Percentiles rank a stretch among this genome's conserved stretches.
These are phyloP conservation scores for Naganishia vaughanmartiniae DNA, from an alignment of 768 basidiomycete genomes.

Conservation along the genomic window DNA sequence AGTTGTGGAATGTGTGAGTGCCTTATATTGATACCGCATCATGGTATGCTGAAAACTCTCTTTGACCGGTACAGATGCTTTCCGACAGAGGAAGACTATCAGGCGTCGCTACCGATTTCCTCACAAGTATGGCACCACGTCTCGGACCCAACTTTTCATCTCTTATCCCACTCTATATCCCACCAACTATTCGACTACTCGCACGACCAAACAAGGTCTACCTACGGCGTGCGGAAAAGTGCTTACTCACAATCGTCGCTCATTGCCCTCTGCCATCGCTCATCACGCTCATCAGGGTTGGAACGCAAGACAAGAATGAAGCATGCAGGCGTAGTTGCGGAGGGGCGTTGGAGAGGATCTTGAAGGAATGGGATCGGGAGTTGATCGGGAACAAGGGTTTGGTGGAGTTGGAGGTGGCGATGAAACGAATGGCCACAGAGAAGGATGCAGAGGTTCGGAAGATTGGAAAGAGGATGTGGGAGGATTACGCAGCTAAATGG, in stretches of 20 bases:
- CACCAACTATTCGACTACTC: constrained; percentile 51
- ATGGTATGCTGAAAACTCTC: not conserved
- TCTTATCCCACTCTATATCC: constrained; percentile 52
- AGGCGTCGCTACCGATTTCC: constrained; percentile 49
- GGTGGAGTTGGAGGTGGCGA: constrained; percentile 47
- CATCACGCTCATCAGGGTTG: constrained; percentile 47
- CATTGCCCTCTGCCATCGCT: constrained; percentile 47
- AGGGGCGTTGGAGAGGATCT: constrained; percentile 38
- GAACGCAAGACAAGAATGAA: constrained; percentile 49
- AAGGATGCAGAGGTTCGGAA: constrained; percentile 53
- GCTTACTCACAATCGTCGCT: constrained; percentile 49
- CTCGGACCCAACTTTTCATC: constrained; percentile 49
- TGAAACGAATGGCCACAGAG: constrained; percentile 52
- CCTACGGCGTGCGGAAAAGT: constrained; percentile 51
- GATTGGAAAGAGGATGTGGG: constrained; percentile 52
- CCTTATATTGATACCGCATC: not conserved
- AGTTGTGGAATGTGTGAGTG: constrained; percentile 48
- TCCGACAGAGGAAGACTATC: constrained; percentile 50
- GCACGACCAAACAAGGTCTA: constrained; percentile 55
- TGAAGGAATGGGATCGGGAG: constrained; percentile 45
- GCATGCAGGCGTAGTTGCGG: constrained; percentile 44
- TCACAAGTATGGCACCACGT: constrained; percentile 52
- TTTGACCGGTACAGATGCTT: constrained; percentile 40
- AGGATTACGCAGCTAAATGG: constrained; percentile 48
- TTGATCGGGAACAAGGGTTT: constrained; percentile 43